Evolutionary conservation across 2,329 filamentous ascomycete genomes (phyloP), one percentile per base, ranked within the genome.

Genomic region (Diaporthe citriasiana): DNA sequence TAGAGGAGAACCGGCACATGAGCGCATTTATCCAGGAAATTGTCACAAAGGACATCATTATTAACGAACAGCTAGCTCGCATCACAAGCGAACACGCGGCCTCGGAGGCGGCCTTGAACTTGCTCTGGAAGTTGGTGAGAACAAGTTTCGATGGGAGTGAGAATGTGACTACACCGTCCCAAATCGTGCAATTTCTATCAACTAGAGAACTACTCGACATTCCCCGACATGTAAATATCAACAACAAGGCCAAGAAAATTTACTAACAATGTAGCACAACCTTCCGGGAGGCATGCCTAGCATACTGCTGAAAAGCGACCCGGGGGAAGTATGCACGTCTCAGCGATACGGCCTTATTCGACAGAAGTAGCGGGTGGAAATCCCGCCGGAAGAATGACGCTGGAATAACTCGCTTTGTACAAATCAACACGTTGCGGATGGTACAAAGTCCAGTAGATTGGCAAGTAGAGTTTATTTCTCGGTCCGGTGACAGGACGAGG

Each of bases 61-160:
- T 17, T 17, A 42, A 56, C 15, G 59, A 70, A 2, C 42, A 74
- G 40, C 71, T 73, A 13, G 35, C 68, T 40, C 66, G 56, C 13
- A n/a, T 25, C 17, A 60, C 57, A 19, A 40, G 35, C 9, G 38
- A 68, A 13, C 17, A 38, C 40, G 25, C 35, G 17, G 68, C 30
- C 8, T 25, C 66, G 35, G 45, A 63, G 5, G 53, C 27, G 13
- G 56, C 68, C 13, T 15, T 73, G 10, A 59, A 45, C 13, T 9
- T 38, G 4, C 59, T 73, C 6, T 73, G 74, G 74, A 33, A 63
- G 12, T 6, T 73, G 15, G 71, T 69, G 12, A 40, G 50, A n/a
- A 17, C 30, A 8, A 38, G n/a, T 19, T 59, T 57, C 6, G 15
- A 47, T 6, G 65, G 66, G 9, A 63, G 68, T 27, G 55, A 63